Conservation (phyloP, 495 filamentous ascomycete species). For the Podospora bellae-mahoneyi region DNA sequence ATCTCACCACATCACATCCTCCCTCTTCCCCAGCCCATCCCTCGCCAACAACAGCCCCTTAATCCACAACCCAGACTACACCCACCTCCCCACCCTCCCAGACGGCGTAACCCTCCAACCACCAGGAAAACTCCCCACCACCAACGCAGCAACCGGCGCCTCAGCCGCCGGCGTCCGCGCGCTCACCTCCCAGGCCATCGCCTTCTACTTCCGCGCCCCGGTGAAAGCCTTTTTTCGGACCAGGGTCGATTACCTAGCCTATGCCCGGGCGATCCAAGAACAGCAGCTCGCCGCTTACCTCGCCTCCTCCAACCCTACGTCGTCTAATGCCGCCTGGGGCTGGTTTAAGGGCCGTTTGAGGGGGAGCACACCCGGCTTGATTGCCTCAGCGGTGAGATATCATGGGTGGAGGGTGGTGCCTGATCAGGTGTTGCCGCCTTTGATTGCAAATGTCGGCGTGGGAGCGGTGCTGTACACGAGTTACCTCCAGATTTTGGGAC, state of each 20-base stretch:
- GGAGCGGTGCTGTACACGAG: slow-evolving; percentile 84
- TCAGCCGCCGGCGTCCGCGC: slow-evolving; percentile 79
- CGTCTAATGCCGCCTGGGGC: slow-evolving; percentile 9
- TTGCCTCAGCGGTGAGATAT: slow-evolving; percentile 72
- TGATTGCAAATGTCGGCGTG: slow-evolving; percentile 80
- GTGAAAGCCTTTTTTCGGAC: slow-evolving; percentile 87
- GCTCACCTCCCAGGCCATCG: slow-evolving; percentile 69
- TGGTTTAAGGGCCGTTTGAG: slow-evolving; percentile 60
- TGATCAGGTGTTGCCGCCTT: slow-evolving; percentile 80
- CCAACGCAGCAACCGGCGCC: slow-evolving; percentile 68
- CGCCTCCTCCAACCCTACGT: not conserved
- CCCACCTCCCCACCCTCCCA: slow-evolving; percentile 37
- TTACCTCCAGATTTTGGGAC: slow-evolving; percentile 75
- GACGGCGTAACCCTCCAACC: slow-evolving; percentile 24
- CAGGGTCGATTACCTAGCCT: slow-evolving; percentile 71
- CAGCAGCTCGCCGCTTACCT: slow-evolving; percentile 19
- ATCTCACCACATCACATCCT: not conserved
- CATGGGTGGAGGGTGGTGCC: slow-evolving; percentile 87
- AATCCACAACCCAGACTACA: not conserved
- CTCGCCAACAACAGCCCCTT: slow-evolving; percentile 24
- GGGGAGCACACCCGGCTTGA: slow-evolving; percentile 71
- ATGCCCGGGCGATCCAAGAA: slow-evolving; percentile 44
- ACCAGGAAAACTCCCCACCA: slow-evolving; percentile 47
- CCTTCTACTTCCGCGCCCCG: slow-evolving; percentile 87
- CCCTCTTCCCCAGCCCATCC: not conserved